Base-by-base conservation (phyloP, 1,284 basidiomycete species). In the Cutaneotrichosporon cutaneum region DNA sequence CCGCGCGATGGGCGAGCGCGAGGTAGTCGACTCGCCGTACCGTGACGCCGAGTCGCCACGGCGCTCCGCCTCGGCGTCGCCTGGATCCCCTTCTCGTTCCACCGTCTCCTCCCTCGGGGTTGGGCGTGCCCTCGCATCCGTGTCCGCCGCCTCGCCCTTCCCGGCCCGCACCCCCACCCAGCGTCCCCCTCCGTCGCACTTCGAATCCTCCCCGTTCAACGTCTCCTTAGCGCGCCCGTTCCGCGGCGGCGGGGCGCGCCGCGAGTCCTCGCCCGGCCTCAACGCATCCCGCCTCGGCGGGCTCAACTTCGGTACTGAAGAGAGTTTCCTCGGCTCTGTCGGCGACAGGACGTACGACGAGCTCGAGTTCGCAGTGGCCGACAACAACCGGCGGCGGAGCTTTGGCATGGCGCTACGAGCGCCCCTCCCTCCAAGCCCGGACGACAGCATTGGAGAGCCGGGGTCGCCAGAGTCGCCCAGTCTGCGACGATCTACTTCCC, bases 261-360 rank as follows among this genome's bases (percentile, higher is more conserved):
- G 52, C 35, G 52, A 54, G 13, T 54, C 52, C 3, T 54, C 52
- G 21, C 52, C 52, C 3, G 52, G 52, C 22, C 52, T 54, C 22
- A 54, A 54, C 52, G 52, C 52, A 5, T 39, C 33, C 22, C 52
- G 33, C 52, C 52, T 54, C 6, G 52, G 52, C 35, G 52, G 52
- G 8, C 16, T 54, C 21, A 36, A 36, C 52, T 35, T 35, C 6
- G 32, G 30, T 6, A 35, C 33, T 14, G 52, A 54, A 16, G 52
- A 24, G 6, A 54, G 52, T 14, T 54, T 54, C 35, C 52, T 54
- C 14, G 52, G 52, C 22, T 39, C 52, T 3, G 52, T 65, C 21
- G 64, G 64, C 24, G 64, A 65, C 54, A 56, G 39, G 54, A 65
- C 64, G 21, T 65, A 65, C 42, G 64, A 65, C 42, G 64, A 55